Evolutionary conservation across 2,329 filamentous ascomycete species (phyloP), one percentile per base, ranked within the genome.

Genomic region (Cercospora zeina): DNA sequence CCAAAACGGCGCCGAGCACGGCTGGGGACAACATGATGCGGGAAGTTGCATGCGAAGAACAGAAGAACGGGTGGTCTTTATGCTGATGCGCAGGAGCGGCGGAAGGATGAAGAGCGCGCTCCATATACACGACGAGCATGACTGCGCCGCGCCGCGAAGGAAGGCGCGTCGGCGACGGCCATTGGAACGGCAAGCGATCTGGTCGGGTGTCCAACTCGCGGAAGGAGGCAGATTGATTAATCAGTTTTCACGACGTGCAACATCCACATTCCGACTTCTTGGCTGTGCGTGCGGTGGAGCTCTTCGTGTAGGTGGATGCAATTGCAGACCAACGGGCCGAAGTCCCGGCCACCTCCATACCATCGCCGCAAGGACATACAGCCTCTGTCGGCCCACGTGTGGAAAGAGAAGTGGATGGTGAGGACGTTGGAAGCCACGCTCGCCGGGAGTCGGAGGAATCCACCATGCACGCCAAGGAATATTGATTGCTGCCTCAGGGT

Each of bases 1-100:
- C 61, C 56, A 63, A 16, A 36, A 63, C 37, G 53, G 61, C 61
- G 57, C 51, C 53, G 21, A 63, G 45, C 45, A 63, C 27, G 10
- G 57, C 54, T 33, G n/a, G 42, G n/a, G 61, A 63, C 21, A 60
- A 37, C 61, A 63, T 63, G 42, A 34, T 39, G 57, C 16, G 21
- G 30, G 42, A 45, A 30, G 54, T 57, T 53, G 49, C 49, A 34
- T 31, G 1, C 27, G 49, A 7, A 16, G 2, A 19, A 34, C 1
- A 34, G 31, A 34, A 21, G 21, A 8, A 47, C 6, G 3, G 24
- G 24, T 6, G 24, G 24, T 27, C 24, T 27, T 27, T 27, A 27
- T 27, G 24, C 3, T 27, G 24, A 27, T 3, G 24, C n/a, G n/a
- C n/a, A 27, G 24, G 24, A 27, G 24, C 24, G 24, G 24, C 3